Conservation (phyloP, 495 filamentous ascomycete genomes). For the Aspergillus incahuasiensis region DNA sequence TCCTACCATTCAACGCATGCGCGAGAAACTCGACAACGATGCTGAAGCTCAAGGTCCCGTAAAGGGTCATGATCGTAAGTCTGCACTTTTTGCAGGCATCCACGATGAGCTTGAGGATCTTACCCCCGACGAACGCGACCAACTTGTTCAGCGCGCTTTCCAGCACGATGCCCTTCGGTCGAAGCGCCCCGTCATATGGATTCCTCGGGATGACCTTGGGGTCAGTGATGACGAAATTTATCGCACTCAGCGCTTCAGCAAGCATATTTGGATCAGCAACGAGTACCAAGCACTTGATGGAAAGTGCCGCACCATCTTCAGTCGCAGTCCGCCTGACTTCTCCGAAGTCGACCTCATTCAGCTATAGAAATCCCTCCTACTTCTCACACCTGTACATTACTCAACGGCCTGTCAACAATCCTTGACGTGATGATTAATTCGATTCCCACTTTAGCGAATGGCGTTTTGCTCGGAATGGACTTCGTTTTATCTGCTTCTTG, state of each 20-base stretch:
- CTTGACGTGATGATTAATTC: not conserved
- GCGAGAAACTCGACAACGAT: slow-evolving; percentile 43
- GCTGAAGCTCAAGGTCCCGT: slow-evolving; percentile 61
- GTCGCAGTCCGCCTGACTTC: slow-evolving; percentile 86
- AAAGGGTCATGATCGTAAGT: slow-evolving; percentile 51
- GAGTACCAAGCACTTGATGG: slow-evolving; percentile 82
- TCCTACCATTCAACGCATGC: slow-evolving; percentile 30
- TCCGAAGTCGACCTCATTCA: slow-evolving; percentile 86
- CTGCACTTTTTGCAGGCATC: slow-evolving; percentile 78
- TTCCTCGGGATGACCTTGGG: slow-evolving; percentile 86
- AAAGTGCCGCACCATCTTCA: slow-evolving; percentile 81
- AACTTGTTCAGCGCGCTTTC: slow-evolving; percentile 82
- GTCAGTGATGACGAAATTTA: slow-evolving; percentile 87
- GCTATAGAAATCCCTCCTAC: slow-evolving; percentile 41
- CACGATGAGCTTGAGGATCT: slow-evolving; percentile 93
- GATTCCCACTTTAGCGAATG: not conserved
- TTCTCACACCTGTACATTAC: not conserved
- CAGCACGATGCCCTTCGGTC: slow-evolving; percentile 85
- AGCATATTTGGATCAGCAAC: slow-evolving; percentile 91
- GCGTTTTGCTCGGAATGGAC: not conserved
- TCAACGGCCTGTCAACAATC: not conserved
- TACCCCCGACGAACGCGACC: slow-evolving; percentile 84
- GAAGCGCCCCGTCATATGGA: slow-evolving; percentile 85
- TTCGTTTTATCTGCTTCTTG: not conserved
- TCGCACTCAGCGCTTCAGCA: slow-evolving; percentile 68